Evolutionary conservation across 192 early-diverging fungal genomes (phyloP).

Genomic region (Entrophospora sp.): DNA sequence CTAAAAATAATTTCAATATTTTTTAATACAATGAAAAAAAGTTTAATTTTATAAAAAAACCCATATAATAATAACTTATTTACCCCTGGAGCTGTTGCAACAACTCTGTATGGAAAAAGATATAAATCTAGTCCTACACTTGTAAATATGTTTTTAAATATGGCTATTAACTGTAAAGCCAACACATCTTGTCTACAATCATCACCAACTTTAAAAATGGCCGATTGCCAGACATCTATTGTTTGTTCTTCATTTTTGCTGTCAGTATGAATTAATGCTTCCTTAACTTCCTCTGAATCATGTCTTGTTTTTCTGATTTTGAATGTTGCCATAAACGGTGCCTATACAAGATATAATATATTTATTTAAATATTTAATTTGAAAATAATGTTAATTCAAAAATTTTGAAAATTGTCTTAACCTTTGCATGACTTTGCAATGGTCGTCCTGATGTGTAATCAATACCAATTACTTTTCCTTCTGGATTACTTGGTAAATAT

Average conservation of each 20-base stretch:
- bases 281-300: constrained; percentile 47
- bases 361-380: not conserved
- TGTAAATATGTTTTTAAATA: constrained; percentile 94
- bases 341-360: constrained; percentile 30
- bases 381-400: not conserved
- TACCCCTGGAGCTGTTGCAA: constrained; percentile 91
- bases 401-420: not conserved
- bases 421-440: constrained; percentile 94
- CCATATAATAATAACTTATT: constrained; percentile 1
- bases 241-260: constrained; percentile 28
- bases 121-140: constrained; percentile 90
- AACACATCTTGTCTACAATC: constrained; percentile 99
- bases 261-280: constrained; percentile 28
- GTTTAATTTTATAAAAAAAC: not conserved
- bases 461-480: constrained; percentile 89
- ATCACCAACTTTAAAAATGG: constrained; percentile 99
- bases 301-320: constrained; percentile 59
- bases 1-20: constrained; percentile 27
- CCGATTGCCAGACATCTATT: constrained; percentile 62
- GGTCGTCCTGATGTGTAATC: constrained; percentile 90
- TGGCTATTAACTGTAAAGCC: constrained; percentile 93
- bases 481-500: constrained; percentile 96
- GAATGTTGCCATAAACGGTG: constrained; percentile 99
- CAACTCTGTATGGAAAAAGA: constrained; percentile 92
- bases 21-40: not conserved